Percentiles rank a stretch among this genome's conserved stretches.
These are phyloP conservation scores for Quercus lobata DNA, from an alignment of 331 rosid species.

Conservation along the genomic window DNA sequence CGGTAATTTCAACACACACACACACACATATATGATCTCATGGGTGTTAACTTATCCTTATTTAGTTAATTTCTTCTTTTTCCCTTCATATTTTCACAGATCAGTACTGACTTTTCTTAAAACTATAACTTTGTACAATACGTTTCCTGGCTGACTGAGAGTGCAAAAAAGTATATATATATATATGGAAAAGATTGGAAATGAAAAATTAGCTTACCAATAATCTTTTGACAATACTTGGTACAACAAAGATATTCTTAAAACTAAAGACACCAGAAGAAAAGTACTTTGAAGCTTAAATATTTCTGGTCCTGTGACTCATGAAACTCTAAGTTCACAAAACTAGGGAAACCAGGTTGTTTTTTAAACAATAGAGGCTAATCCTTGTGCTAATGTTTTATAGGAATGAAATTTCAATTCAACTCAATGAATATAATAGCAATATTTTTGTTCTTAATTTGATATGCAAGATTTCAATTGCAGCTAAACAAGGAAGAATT, in stretches of 20 bases:
- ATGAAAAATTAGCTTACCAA: too few species aligned
- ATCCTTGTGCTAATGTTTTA: background rate
- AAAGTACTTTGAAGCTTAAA: too few species aligned
- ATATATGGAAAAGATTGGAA: too few species aligned
- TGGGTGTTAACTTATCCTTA: background rate
- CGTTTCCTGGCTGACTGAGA: too few species aligned
- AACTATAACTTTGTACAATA: too few species aligned
- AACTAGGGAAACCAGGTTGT: background rate
- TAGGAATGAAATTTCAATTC: background rate
- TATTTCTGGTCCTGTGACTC: too few species aligned
- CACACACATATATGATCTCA: background rate
- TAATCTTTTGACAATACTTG: too few species aligned
- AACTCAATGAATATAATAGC: background rate
- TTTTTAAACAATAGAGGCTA: background rate
- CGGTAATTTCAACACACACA: constrained; percentile 32
- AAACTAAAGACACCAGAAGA: too few species aligned
- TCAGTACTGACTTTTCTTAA: background rate
- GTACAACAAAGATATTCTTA: too few species aligned
- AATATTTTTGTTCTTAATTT: too few species aligned
- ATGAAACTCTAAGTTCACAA: too few species aligned
- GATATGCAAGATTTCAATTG: background rate
- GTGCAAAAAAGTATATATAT: too few species aligned
- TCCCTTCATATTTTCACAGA: background rate
- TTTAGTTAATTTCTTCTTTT: background rate
- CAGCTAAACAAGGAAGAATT: background rate